Conservation (phyloP, 768 basidiomycete genomes). For the Floccularia luteovirens region DNA sequence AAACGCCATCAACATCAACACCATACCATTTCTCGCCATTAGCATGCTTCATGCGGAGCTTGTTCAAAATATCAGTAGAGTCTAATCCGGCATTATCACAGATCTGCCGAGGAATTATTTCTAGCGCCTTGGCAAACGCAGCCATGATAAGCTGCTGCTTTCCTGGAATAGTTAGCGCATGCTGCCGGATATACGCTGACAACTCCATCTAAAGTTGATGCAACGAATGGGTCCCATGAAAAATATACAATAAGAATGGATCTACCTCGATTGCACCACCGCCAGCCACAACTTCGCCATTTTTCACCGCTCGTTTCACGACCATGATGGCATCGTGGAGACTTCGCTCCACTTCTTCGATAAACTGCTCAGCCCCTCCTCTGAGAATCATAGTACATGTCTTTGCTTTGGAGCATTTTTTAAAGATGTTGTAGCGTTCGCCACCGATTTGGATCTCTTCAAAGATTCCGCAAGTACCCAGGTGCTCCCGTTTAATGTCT, state of each 20-base stretch:
- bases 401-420: conserved; percentile 88
- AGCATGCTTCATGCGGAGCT: conserved; percentile 94
- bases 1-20: conserved; percentile 86
- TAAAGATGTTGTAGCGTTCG: conserved; percentile 93
- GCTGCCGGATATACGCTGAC: conserved; percentile 86
- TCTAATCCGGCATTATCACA: conserved; percentile 98
- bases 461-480: conserved; percentile 89
- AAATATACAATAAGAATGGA: neutral
- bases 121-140: conserved; percentile 95
- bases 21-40: conserved; percentile 86
- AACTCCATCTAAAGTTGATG: conserved; percentile 77
- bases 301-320: conserved; percentile 95
- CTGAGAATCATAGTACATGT: conserved; percentile 93
- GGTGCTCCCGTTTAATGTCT: conserved; percentile 83
- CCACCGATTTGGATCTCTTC: conserved; percentile 96
- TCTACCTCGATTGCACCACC: conserved; percentile 93
- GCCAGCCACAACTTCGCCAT: conserved; percentile 94
- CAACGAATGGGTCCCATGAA: conserved; percentile 1
- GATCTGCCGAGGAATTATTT: conserved; percentile 96
- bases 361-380: conserved; percentile 98
- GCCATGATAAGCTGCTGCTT: conserved; percentile 91
- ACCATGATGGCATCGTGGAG: conserved; percentile 99
- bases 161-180: conserved; percentile 89
- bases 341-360: conserved; percentile 96
- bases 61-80: conserved; percentile 95